A percentile compares a stretch with the other conserved stretches of the same genome.
Conservation (phyloP, 768 basidiomycete species). For the Tricholoma sp. region DNA sequence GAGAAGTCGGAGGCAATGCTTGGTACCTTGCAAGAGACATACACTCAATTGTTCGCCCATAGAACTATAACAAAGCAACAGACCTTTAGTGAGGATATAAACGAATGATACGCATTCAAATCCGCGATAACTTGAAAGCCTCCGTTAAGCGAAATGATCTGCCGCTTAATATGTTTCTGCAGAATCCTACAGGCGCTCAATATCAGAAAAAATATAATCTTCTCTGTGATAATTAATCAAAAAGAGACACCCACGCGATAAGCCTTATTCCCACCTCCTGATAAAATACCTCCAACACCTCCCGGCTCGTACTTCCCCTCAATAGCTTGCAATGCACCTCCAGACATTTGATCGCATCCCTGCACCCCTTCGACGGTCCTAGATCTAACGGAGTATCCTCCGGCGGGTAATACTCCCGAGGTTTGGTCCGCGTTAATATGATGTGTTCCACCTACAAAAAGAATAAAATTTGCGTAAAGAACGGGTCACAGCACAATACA, state of each 20-base stretch:
- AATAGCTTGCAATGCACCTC: conserved; percentile 88
- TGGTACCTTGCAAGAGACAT: conserved; percentile 43
- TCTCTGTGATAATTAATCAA: background rate
- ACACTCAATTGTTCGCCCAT: background rate
- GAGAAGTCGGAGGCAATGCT: conserved; percentile 87
- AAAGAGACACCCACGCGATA: conserved; percentile 53
- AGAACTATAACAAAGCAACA: conserved; percentile 4
- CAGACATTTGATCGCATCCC: conserved; percentile 84
- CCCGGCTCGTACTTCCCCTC: conserved; percentile 91
- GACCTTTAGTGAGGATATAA: conserved; percentile 84
- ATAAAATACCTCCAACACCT: conserved; percentile 96
- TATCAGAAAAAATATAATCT: background rate
- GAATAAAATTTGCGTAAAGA: background rate
- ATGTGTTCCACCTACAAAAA: conserved; percentile 84
- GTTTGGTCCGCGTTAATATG: conserved; percentile 74
- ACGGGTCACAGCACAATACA: background rate
- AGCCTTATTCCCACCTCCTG: conserved; percentile 93
- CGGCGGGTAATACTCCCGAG: conserved; percentile 87
- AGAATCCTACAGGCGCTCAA: conserved; percentile 57
- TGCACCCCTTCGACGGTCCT: conserved; percentile 81
- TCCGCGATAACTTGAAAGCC: conserved; percentile 97
- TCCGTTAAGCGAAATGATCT: conserved; percentile 91
- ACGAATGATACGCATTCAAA: conserved; percentile 87
- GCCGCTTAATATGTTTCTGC: conserved; percentile 94
- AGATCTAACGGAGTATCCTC: conserved; percentile 79